Conservation (phyloP, 805 yeast species). For the Soucietia sequanensis region DNA sequence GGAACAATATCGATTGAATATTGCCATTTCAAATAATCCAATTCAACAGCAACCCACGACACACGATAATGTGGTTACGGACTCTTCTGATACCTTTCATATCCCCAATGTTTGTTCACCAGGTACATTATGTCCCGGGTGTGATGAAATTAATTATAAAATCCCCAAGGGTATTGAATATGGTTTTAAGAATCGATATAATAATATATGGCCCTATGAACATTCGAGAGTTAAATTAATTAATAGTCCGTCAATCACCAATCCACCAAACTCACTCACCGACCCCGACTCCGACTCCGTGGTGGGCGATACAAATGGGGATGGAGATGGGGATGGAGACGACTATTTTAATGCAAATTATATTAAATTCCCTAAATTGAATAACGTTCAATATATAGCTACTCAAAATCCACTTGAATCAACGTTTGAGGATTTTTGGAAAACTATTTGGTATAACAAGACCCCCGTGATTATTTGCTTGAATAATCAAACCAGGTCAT, state of each 20-base stretch:
- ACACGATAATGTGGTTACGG: no score
- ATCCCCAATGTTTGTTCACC: slow-evolving; percentile 35
- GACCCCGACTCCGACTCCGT: no score
- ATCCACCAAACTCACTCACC: slow-evolving; percentile 16
- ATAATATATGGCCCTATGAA: slow-evolving; percentile 50
- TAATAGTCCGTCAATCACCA: slow-evolving; percentile 12
- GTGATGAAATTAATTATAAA: slow-evolving; percentile 38
- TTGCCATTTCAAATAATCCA: slow-evolving; percentile 24
- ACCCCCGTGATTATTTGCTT: slow-evolving; percentile 37
- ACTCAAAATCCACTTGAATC: slow-evolving; percentile 44
- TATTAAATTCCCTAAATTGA: slow-evolving; percentile 26
- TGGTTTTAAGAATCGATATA: slow-evolving; percentile 45
- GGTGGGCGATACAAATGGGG: slow-evolving; percentile 1
- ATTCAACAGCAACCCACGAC: slow-evolving; percentile 1
- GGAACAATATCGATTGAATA: slow-evolving; percentile 37
- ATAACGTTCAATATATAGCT: slow-evolving; percentile 35
- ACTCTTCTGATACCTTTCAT: slow-evolving; percentile 8
- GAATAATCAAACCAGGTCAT: slow-evolving; percentile 23
- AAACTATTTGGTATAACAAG: slow-evolving; percentile 31
- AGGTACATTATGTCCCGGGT: slow-evolving; percentile 39
- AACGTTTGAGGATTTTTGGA: slow-evolving; percentile 46
- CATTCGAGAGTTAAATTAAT: slow-evolving; percentile 43
- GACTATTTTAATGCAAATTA: slow-evolving; percentile 49
- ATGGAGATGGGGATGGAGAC: slow-evolving; percentile 16
- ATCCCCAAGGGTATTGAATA: slow-evolving; percentile 45